Evolutionary conservation across 2,329 filamentous ascomycete genomes (phyloP).

Genomic region (Cladosporium sp.): DNA sequence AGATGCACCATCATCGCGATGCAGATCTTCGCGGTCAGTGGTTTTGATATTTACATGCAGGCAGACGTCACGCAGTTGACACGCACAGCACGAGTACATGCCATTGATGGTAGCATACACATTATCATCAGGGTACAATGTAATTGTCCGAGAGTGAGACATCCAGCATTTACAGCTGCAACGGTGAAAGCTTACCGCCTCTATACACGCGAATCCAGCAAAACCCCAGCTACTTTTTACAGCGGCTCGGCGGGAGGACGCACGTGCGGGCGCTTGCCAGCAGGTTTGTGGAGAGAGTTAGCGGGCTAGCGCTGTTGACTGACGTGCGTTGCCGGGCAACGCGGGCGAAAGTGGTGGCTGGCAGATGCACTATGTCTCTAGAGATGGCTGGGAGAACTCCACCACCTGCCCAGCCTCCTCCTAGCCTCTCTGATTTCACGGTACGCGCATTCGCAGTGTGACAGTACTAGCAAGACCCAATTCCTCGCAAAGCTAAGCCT

Average conservation of each 20-base stretch:
- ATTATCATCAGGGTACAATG: not conserved
- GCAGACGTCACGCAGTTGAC: too few species aligned
- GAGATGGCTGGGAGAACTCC: slow-evolving; percentile 7
- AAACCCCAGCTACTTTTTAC: not conserved
- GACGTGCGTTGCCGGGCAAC: not conserved
- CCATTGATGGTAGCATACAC: too few species aligned
- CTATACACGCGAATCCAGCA: not conserved
- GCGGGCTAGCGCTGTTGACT: slow-evolving; percentile 5
- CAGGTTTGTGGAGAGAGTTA: not conserved
- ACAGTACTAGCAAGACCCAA: slow-evolving; percentile 7
- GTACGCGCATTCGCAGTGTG: not conserved
- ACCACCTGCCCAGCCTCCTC: not conserved
- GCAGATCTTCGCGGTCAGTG: too few species aligned
- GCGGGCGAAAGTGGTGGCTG: not conserved
- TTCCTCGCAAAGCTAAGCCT: slow-evolving; percentile 11
- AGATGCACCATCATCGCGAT: too few species aligned
- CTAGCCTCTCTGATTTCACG: slow-evolving; percentile 3
- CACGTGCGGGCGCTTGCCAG: not conserved
- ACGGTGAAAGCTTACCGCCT: slow-evolving; percentile 4
- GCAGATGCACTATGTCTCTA: not conserved
- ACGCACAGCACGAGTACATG: too few species aligned
- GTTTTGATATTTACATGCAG: too few species aligned
- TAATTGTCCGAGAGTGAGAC: not conserved
- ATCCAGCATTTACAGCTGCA: not conserved
- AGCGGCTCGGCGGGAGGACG: not conserved